Conservation (phyloP, 2,329 filamentous ascomycete genomes). For the Teratosphaeria zuluensis region DNA sequence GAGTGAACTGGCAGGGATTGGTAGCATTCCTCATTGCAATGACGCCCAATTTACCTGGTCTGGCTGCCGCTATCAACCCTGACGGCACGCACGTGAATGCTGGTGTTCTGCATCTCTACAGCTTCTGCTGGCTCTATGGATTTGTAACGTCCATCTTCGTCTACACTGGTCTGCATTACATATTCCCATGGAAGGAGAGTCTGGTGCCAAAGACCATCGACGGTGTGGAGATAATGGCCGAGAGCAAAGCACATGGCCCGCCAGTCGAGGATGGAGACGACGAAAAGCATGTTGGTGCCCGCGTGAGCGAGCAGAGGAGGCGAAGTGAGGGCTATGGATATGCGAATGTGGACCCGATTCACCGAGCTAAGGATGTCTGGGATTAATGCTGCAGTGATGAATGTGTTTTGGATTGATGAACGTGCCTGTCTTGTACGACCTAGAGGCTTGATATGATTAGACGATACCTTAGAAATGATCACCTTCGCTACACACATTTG, state of each 20-base stretch:
- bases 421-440: too few species aligned
- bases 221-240: conserved; percentile 1
- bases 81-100: conserved; percentile 1
- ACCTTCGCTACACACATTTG: too few species aligned
- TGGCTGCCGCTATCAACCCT: neutral
- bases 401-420: neutral
- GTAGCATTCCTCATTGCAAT: neutral
- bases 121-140: conserved; percentile 57
- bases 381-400: neutral
- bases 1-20: conserved; percentile 34
- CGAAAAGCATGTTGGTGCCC: conserved; percentile 1
- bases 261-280: neutral
- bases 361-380: conserved; percentile 2
- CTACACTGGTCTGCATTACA: conserved; percentile 41
- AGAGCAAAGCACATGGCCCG: neutral
- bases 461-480: too few species aligned
- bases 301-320: conserved; percentile 1
- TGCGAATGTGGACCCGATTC: conserved; percentile 3
- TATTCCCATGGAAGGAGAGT: conserved; percentile 39
- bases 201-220: conserved; percentile 32
- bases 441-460: too few species aligned
- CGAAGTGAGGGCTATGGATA: conserved; percentile 1
- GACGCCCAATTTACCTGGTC: conserved; percentile 1
- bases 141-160: conserved; percentile 48
- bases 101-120: conserved; percentile 17